Evolutionary conservation across 768 basidiomycete species (phyloP).

Genomic region (Lanmaoa rubissima): DNA sequence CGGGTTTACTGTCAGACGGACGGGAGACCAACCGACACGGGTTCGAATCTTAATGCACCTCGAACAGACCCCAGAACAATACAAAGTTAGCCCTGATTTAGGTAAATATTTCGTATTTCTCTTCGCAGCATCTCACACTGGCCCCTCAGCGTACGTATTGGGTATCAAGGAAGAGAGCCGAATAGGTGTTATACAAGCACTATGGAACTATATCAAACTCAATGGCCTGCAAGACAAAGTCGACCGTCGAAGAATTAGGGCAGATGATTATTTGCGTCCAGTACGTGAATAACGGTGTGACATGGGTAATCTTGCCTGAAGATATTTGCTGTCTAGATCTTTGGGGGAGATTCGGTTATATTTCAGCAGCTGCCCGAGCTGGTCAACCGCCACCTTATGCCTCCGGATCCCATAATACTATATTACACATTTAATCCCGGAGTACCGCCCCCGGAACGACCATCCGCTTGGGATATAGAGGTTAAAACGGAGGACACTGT

Average conservation of each 20-base stretch:
- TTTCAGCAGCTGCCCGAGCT: slow-evolving; percentile 85
- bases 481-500: slow-evolving; percentile 80
- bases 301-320: background rate
- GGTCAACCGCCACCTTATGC: slow-evolving; percentile 73
- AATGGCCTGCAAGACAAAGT: slow-evolving; percentile 81
- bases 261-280: slow-evolving; percentile 64
- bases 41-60: slow-evolving; percentile 83
- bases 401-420: slow-evolving; percentile 79
- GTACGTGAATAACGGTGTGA: slow-evolving; percentile 39
- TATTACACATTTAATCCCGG: slow-evolving; percentile 72
- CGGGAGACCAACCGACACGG: slow-evolving; percentile 76
- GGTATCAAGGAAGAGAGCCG: slow-evolving; percentile 85
- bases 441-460: slow-evolving; percentile 61
- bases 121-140: slow-evolving; percentile 2
- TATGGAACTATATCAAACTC: slow-evolving; percentile 93
- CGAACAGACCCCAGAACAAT: slow-evolving; percentile 86
- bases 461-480: slow-evolving; percentile 84
- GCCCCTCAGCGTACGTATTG: slow-evolving; percentile 52
- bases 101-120: slow-evolving; percentile 36
- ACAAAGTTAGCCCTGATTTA: slow-evolving; percentile 74
- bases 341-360: slow-evolving; percentile 62
- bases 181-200: slow-evolving; percentile 70
- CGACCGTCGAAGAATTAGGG: slow-evolving; percentile 66
- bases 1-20: slow-evolving; percentile 81
- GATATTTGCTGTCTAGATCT: slow-evolving; percentile 47